Evolutionary conservation across 78 protist genomes (phyloP).

Genomic region (Isochrysis galbana): DNA sequence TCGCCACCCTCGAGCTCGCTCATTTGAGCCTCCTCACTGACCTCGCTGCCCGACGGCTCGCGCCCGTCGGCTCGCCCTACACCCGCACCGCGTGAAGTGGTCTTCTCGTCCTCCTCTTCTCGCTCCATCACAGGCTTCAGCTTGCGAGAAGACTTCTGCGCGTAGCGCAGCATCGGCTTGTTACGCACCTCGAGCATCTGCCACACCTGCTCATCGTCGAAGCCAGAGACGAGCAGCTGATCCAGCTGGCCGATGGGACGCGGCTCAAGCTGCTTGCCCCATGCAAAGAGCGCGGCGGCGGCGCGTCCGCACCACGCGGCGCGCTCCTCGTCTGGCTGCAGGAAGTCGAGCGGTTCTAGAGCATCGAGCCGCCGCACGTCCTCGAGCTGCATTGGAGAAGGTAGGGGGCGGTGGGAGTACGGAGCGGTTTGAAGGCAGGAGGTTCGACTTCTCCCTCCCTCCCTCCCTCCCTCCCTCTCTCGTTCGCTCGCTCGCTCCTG

Average conservation of each 20-base stretch:
- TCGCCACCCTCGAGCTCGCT: background rate
- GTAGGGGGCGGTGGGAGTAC: too few relatives aligned
- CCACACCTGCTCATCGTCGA: constrained; percentile 74
- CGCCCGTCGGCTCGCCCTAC: background rate
- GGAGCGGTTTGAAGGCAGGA: too few relatives aligned
- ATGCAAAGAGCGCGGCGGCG: background rate
- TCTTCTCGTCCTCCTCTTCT: too few relatives aligned
- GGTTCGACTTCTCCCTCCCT: too few relatives aligned
- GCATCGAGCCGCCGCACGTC: background rate
- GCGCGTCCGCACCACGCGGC: background rate
- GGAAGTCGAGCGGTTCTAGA: background rate
- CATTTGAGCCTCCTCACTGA: too few relatives aligned
- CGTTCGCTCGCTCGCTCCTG: too few relatives aligned
- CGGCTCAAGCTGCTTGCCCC: constrained; percentile 54
- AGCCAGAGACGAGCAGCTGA: constrained; percentile 39
- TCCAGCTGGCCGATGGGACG: constrained; percentile 27
- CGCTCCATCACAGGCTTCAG: too few relatives aligned
- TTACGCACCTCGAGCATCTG: constrained; percentile 57
- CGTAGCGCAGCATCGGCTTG: constrained; percentile 39
- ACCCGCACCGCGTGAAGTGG: too few relatives aligned
- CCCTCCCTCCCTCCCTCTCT: too few relatives aligned
- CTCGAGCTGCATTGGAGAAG: too few relatives aligned
- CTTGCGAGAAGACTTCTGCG: constrained; percentile 2
- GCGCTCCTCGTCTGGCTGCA: background rate
- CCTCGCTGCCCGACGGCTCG: too few relatives aligned